A percentile compares a stretch with the other conserved stretches of the same genome.
Conservation (phyloP, 2,329 filamentous ascomycete genomes). For the Laburnicola sp. region DNA sequence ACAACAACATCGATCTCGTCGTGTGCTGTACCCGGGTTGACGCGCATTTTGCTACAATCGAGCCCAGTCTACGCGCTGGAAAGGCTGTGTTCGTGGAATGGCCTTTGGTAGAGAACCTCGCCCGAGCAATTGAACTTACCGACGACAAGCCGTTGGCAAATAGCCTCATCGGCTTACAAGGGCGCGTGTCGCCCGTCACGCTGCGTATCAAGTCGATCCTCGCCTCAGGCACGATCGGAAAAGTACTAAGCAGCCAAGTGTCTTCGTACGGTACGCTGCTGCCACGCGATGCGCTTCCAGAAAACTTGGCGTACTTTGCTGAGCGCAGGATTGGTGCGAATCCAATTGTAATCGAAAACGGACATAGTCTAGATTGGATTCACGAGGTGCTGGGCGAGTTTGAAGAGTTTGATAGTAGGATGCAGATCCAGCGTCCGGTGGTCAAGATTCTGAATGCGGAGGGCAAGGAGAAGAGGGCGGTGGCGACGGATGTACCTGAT, state of each 20-base stretch:
- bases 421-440: conserved; percentile 54
- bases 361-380: conserved; percentile 49
- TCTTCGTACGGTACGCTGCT: conserved; percentile 20
- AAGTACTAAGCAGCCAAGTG: conserved; percentile 44
- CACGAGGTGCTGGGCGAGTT: conserved; percentile 55
- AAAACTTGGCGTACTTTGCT: conserved; percentile 53
- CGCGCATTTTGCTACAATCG: conserved; percentile 52
- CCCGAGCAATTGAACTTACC: no score
- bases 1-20: conserved; percentile 43
- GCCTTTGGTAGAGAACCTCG: conserved; percentile 48
- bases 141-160: conserved; percentile 48
- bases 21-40: conserved; percentile 60
- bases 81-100: conserved; percentile 58
- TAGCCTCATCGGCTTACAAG: conserved; percentile 44
- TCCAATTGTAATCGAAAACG: conserved; percentile 40
- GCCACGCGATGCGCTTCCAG: conserved; percentile 20
- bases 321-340: conserved; percentile 50
- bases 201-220: no score
- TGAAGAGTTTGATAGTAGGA: conserved; percentile 38
- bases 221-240: conserved; percentile 51
- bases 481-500: conserved; percentile 51
- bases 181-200: no score
- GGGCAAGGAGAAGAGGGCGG: conserved; percentile 33
- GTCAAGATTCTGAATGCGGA: conserved; percentile 27
- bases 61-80: conserved; percentile 55